Base-by-base conservation (phyloP, 2,329 filamentous ascomycete species). In the Septoria linicola region DNA sequence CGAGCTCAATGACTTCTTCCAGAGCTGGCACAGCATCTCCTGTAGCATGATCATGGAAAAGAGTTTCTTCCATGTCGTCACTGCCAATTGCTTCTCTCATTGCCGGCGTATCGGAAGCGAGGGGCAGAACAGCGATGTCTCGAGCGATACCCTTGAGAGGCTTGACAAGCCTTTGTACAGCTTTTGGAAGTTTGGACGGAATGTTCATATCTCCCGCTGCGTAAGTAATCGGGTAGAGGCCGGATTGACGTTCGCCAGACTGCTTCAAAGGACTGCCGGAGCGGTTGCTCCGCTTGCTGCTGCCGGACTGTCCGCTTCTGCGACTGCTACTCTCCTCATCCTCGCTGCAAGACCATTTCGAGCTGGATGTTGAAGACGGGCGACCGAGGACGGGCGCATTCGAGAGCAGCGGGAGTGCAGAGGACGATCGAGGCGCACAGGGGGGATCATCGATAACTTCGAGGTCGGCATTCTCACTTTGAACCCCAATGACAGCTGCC, bases 111-210 rank as follows among this genome's bases (percentile, higher is more conserved):
- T 40, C 17, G 17, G n/a, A 40, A 40, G 36, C 17, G 17, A 40
- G 17, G 17, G 36, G 36, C 17, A 40, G 36, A 40, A 40, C 17
- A 40, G 36, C 17, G 17, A 40, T 40, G 17, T 40, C 17, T 40
- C 36, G 36, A 40, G 36, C 17, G 17, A 40, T 40, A 40, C 36
- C 17, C 36, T 40, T 40, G 17, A 8, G 17, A 40, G 36, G 36
- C 36, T 40, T 40, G 17, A 40, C 17, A 40, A 40, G 36, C 36
- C 17, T 40, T 40, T 40, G 17, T 40, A 40, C 17, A 40, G 36
- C 36, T 40, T 40, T 40, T 40, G 17, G 36, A 40, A 40, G 36
- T 40, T 40, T 40, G 17, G 17, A 40, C 17, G 17, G 36, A 40
- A 40, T 40, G 19, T 40, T 40, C 17, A 40, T 40, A 40, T 40